Evolutionary conservation across 2,329 filamentous ascomycete species (phyloP).

Genomic region (Diaporthe humulicola): DNA sequence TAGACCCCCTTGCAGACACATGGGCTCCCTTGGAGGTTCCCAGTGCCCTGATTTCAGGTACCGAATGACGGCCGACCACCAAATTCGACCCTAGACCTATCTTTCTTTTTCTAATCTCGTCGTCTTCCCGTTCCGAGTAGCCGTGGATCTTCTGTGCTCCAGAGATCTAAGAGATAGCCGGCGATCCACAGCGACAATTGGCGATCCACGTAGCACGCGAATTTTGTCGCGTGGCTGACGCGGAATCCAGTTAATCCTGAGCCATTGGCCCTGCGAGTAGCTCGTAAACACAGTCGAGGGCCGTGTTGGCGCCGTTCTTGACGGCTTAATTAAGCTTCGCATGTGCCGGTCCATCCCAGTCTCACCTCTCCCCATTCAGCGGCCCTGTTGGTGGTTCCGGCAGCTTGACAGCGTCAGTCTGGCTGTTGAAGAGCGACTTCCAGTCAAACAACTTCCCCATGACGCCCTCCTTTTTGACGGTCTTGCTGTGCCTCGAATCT

Average conservation of each 20-base stretch:
- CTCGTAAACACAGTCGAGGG: not conserved
- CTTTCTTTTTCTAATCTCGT: not conserved
- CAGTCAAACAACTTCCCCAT: not conserved
- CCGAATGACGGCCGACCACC: constrained; percentile 29
- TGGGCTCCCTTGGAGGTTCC: not conserved
- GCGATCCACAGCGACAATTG: constrained; percentile 5
- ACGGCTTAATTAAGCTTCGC: not conserved
- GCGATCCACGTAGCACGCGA: not conserved
- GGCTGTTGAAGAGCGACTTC: not conserved
- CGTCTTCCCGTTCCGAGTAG: not conserved
- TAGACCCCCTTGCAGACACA: not conserved
- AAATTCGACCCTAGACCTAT: not conserved
- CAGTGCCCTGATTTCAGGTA: constrained; percentile 35
- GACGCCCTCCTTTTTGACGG: not conserved
- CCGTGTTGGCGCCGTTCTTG: not conserved
- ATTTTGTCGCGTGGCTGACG: constrained; percentile 1
- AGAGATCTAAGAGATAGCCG: constrained; percentile 16
- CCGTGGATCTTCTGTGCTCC: not conserved
- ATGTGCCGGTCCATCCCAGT: not conserved
- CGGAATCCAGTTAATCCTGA: not conserved
- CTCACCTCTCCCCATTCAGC: not conserved
- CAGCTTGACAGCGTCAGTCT: constrained; percentile 1
- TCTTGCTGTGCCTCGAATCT: not conserved
- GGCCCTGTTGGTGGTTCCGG: not conserved
- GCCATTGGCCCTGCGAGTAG: not conserved